Evolutionary conservation across 768 basidiomycete species (phyloP), one percentile per base, ranked within the genome.

Genomic region (Termitomyces sp.): DNA sequence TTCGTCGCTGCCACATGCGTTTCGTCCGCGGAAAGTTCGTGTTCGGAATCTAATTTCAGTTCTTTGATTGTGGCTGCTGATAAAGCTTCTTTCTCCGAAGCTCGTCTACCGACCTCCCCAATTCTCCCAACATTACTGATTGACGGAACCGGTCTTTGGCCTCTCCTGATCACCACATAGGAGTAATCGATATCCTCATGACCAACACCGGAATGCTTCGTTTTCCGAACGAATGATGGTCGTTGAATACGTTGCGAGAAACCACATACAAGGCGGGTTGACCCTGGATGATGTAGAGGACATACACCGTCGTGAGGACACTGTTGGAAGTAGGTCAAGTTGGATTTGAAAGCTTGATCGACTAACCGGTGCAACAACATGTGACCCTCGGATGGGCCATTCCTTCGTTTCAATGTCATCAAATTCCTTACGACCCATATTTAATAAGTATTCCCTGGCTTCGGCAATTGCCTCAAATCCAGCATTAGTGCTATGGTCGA

Each of bases 301-400:
- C 96, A 98, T 44, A 77, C 75, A 24, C 79, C 78, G 67, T 98
- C 95, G 65, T 98, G 96, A 13, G 96, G 92, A 66, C 96, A 98
- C 88, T 95, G 66, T 60, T 62, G 50, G 37, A 51, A 12, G 18
- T 37, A 45, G 20, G 52, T 57, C 18, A 63, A 53, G 37, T 52
- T 8, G 20, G 20, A 52, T 34, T 44, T 44, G 24, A 46, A 56
- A 42, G 55, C 58, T 3, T 61, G 46, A 51, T 45, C 18, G 26
- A 61, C 87, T 70, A 70, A 94, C 92, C 29, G 94, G 94, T 53
- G 94, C 94, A 51, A 95, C 75, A n/a, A 95, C 88, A 73, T 94
- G 90, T 29, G 83, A 82, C 13, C 91, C 92, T 45, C 73, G 71
- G 54, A 77, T 62, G 46, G 72, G 59, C 62, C 67, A 69, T 8